Conservation (phyloP, 2,329 filamentous ascomycete species). For the Cyphellophora europaea region DNA sequence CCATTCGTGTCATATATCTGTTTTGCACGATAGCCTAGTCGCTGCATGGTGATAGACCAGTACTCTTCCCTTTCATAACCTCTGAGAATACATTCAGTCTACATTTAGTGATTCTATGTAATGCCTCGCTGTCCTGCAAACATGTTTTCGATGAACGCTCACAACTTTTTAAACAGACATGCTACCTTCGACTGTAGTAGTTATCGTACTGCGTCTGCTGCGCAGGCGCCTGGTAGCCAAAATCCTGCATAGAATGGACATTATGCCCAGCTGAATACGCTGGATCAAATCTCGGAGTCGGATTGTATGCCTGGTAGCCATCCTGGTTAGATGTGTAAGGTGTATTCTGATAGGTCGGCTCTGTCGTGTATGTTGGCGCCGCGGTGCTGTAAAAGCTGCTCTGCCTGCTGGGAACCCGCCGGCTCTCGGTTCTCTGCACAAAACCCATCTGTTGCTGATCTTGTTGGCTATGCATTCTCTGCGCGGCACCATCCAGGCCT, state of each 20-base stretch:
- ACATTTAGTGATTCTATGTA: too few relatives aligned
- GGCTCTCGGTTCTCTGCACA: not conserved
- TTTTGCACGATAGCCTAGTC: too few relatives aligned
- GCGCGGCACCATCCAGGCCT: not conserved
- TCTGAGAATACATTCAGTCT: too few relatives aligned
- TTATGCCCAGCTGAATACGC: not conserved
- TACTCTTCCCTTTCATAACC: too few relatives aligned
- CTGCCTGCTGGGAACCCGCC: not conserved
- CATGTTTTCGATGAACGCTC: too few relatives aligned
- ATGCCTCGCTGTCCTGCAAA: too few relatives aligned
- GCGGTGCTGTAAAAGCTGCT: not conserved
- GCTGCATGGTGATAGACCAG: too few relatives aligned
- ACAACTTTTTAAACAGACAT: too few relatives aligned
- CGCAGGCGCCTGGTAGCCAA: not conserved
- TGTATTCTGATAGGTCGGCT: not conserved
- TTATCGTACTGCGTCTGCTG: not conserved
- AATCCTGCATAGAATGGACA: not conserved
- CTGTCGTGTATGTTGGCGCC: not conserved
- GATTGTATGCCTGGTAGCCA: constrained; percentile 1
- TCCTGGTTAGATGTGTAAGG: too few relatives aligned
- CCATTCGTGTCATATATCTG: too few relatives aligned
- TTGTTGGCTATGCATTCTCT: not conserved
- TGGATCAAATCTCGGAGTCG: not conserved
- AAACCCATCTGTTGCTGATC: not conserved
- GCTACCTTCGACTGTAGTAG: not conserved